Conservation (phyloP, 441 rosid species). For the Omphalea diandra region DNA sequence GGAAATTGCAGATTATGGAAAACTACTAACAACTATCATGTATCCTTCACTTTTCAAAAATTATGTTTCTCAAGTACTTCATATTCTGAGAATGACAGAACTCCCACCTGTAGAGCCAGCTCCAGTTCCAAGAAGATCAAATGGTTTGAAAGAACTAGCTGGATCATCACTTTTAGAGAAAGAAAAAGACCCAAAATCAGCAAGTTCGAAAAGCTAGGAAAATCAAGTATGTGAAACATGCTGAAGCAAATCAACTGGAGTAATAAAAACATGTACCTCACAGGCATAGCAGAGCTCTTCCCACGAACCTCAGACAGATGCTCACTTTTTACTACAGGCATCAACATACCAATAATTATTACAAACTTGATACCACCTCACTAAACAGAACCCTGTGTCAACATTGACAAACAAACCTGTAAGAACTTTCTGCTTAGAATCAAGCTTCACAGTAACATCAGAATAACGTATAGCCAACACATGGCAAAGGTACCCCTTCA, state of each 20-base stretch:
- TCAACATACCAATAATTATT: constrained; percentile 21
- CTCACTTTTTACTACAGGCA: constrained; percentile 73
- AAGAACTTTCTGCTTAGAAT: constrained; percentile 79
- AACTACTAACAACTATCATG: background rate
- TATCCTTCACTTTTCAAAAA: background rate
- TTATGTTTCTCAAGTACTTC: background rate
- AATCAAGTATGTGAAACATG: constrained; percentile 15
- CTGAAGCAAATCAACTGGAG: constrained; percentile 11
- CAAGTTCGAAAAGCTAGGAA: constrained; percentile 19
- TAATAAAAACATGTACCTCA: constrained; percentile 40
- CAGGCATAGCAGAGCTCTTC: constrained; percentile 47
- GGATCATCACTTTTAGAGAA: constrained; percentile 56
- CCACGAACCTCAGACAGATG: constrained; percentile 86
- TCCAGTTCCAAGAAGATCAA: constrained; percentile 64
- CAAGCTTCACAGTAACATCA: constrained; percentile 91
- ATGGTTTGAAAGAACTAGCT: constrained; percentile 61
- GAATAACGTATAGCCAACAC: constrained; percentile 73
- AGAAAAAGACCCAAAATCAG: constrained; percentile 28
- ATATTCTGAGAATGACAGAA: constrained; percentile 13
- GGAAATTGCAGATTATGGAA: background rate
- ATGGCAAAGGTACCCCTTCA: constrained; percentile 91
- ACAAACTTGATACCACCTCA: background rate
- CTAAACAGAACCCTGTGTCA: constrained; percentile 12
- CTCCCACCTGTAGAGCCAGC: constrained; percentile 67
- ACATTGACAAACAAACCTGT: constrained; percentile 51